Base-by-base conservation (phyloP, 306 rosid genomes). In the Malus asiatica region DNA sequence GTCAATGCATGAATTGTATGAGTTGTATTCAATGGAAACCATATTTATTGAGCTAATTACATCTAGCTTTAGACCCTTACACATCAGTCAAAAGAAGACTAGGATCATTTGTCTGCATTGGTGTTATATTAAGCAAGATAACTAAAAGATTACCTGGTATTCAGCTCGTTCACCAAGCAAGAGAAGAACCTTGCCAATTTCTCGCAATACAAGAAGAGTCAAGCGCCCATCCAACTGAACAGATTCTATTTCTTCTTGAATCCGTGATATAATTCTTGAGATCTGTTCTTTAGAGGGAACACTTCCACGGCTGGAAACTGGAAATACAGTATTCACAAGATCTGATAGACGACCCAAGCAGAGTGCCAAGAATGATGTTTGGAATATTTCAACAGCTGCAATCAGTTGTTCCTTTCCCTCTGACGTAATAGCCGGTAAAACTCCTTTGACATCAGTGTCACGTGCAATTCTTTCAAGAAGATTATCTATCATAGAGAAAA, bases 331-430 rank as follows among this genome's bases (percentile, higher is more conserved):
- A 85, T 93, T 96, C 84, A 96, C 99, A 44, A 96, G 89, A 78
- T 96, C 99, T 61, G 98, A 92, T 33, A 96, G 90, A 78, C 99
- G 99, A 80, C 99, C 42, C 84, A 88, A 85, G 88, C 99, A 96
- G 58, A 84, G 93, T 78, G 87, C 92, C 87, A 95, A 86, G 80
- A 95, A 95, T 79, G 99, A 87, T 67, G 76, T 89, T 90, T 95
- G 99, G 88, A 92, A 95, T 85, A 90, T 92, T 86, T 90, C 99
- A 5, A 92, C 84, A 61, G 98, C 91, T 45, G 97, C 88, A 79
- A 89, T 74, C 90, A 95, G 85, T 84, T 87, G 93, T 61, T 84
- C 88, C 78, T 87, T 95, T 74, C 97, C 99, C 52, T 84, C 84
- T 12, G 93, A 78, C 78, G 79, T 95, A 70, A 95, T 87, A 59